Percentiles rank a stretch among this genome's conserved stretches.
Evolutionary conservation across 306 rosid genomes (phyloP).

Genomic region (Rosa multiflora): DNA sequence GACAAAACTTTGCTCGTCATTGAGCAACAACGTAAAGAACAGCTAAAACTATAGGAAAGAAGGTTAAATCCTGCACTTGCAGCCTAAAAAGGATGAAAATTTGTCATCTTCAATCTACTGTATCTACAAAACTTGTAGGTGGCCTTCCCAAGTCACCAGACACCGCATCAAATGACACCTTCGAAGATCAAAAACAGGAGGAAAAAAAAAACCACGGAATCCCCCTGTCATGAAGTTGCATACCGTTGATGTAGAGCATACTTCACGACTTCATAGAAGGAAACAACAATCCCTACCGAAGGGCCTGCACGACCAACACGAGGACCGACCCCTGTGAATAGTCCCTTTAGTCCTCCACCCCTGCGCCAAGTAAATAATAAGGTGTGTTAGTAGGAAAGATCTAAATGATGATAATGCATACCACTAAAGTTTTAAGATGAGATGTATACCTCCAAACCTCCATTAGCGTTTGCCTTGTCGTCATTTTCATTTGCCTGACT

Average conservation of each 20-base stretch:
- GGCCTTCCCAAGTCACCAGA: constrained; percentile 10
- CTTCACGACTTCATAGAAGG: constrained; percentile 94
- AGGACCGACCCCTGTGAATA: constrained; percentile 85
- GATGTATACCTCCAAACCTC: constrained; percentile 61
- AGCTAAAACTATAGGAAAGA: constrained; percentile 13
- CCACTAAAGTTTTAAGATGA: background rate
- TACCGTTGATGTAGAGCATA: constrained; percentile 57
- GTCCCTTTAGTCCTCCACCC: constrained; percentile 80
- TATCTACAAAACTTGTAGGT: constrained; percentile 24
- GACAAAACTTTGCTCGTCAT: constrained; percentile 42
- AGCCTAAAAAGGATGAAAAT: constrained; percentile 16
- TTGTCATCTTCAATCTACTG: constrained; percentile 12
- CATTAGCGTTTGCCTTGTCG: constrained; percentile 52
- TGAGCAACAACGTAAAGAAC: constrained; percentile 9
- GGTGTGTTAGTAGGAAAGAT: background rate
- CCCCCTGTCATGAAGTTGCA: constrained; percentile 41
- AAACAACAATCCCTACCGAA: constrained; percentile 91
- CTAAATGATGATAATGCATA: background rate
- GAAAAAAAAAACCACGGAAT: background rate
- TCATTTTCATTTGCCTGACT: constrained; percentile 53
- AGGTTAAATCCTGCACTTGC: constrained; percentile 14
- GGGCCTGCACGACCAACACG: constrained; percentile 97
- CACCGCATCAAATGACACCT: background rate
- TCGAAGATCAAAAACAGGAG: background rate
- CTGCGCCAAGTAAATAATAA: constrained; percentile 40